phyloP scores from a whole-genome alignment of 139 green algal species.

The Closterium sp. region DNA sequence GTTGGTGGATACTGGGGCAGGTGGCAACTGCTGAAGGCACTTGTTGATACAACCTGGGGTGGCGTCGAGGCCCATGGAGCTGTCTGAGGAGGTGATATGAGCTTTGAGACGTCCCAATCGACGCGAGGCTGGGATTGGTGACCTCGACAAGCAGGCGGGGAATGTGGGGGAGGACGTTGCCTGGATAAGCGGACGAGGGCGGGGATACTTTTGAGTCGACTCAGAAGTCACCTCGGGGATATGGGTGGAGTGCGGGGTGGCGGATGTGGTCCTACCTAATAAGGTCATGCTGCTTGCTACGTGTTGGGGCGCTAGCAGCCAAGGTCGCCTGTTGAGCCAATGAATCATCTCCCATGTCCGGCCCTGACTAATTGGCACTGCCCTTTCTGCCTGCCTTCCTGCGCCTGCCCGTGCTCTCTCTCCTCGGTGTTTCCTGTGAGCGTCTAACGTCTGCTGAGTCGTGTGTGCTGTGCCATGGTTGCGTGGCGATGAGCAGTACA shows the following conservation, averaged over 20 bases:
- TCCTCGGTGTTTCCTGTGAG: not conserved
- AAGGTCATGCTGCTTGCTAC: not conserved
- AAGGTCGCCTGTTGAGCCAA: not conserved
- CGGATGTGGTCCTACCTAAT: too few species aligned
- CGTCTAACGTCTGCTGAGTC: not conserved
- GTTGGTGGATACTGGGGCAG: too few species aligned
- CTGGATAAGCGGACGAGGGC: not conserved
- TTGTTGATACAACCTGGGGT: too few species aligned
- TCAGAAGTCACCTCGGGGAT: not conserved
- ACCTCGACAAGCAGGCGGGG: conserved; percentile 72
- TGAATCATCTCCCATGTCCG: not conserved
- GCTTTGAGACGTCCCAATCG: too few species aligned
- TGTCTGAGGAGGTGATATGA: conserved; percentile 86
- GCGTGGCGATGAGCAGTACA: conserved; percentile 10
- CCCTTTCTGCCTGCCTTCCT: not conserved
- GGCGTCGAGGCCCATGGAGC: conserved; percentile 74
- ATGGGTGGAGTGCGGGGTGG: too few species aligned
- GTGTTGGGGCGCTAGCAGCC: not conserved
- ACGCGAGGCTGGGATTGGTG: too few species aligned
- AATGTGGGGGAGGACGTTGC: not conserved
- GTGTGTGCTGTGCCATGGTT: not conserved
- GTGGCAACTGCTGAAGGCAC: too few species aligned
- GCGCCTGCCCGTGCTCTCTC: not conserved
- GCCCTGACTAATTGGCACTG: not conserved
- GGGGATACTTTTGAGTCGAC: not conserved